Percentiles rank a stretch among this genome's conserved stretches.
Evolutionary conservation across 345 rosid genomes (phyloP).

Genomic region (Citropsis articulata): DNA sequence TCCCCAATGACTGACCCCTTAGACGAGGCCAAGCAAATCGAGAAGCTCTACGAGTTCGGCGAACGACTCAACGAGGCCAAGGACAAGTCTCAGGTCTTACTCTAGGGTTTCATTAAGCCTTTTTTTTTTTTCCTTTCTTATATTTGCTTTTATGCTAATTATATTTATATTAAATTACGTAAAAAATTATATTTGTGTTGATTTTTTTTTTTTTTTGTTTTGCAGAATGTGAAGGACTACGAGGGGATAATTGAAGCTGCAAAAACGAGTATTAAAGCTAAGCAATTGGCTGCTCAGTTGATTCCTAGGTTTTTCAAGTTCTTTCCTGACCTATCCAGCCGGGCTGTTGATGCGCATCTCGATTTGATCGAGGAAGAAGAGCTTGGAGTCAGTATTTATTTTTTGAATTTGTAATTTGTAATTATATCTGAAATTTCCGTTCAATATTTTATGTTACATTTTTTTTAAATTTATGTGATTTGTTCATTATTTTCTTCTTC

Average conservation of each 20-base stretch:
- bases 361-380: slow-evolving; percentile 95
- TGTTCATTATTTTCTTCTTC: not conserved
- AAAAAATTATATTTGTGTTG: not conserved
- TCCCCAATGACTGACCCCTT: slow-evolving; percentile 57
- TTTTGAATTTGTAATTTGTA: not conserved
- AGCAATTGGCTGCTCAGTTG: slow-evolving; percentile 95
- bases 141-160: not conserved
- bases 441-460: not conserved
- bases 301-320: slow-evolving; percentile 97
- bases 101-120: slow-evolving; percentile 22
- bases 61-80: slow-evolving; percentile 91
- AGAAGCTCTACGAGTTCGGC: slow-evolving; percentile 95
- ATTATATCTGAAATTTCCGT: not conserved
- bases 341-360: slow-evolving; percentile 72
- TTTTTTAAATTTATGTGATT: not conserved
- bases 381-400: slow-evolving; percentile 58
- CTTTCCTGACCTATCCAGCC: slow-evolving; percentile 72
- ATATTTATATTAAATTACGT: not conserved
- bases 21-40: slow-evolving; percentile 76
- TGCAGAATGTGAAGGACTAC: slow-evolving; percentile 78
- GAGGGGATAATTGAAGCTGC: slow-evolving; percentile 82
- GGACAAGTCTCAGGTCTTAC: slow-evolving; percentile 85
- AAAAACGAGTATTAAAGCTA: slow-evolving; percentile 74
- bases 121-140: too few species aligned
- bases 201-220: not conserved